Evolutionary conservation across 305 asterid genomes (phyloP), one percentile per base, ranked within the genome.

Genomic region (Plantago rigida): DNA sequence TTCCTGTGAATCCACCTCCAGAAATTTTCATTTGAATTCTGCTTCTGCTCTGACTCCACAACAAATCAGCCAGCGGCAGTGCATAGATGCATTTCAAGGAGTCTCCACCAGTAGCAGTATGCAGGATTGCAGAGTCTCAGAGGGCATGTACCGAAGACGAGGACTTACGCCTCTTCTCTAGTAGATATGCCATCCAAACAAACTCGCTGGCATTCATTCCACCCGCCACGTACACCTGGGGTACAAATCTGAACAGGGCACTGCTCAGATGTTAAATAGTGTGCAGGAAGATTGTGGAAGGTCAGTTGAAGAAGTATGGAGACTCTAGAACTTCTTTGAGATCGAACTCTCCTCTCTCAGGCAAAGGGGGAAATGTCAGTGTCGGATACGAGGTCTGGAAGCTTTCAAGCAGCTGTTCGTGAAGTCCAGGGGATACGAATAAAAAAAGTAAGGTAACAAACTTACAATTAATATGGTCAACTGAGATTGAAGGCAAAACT

Each of bases 251-350:
- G 54, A 56, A 9, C 57, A 42, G 56, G 54, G 51, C 15, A 5
- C 12, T 39, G 56, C 51, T 4, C 39, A 39, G 51, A 46, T 45
- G 60, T 51, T 60, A 14, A 17, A 45, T 6, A 24, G 17, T 13
- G 52, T 15, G 68, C 47, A 14, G 56, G 48, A 45, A 22, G 46
- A 39, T 47, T 22, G 9, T 1, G 49, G 52, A 63, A 24, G 50
- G 60, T 47, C 77, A 92, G 81, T 88, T 91, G 87, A 92, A 92
- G 85, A 88, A 86, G 79, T 92, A 92, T 10, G 94, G 91, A 51
- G 98, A 92, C 62, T 83, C 74, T 1, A 81, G 66, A 67, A 91
- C 95, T 55, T 86, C 66, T 56, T 61, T 70, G 55, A 91, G 82
- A 69, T 84, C 70, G 26, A 88, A 91, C 73, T 82, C 77, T 62